Conservation (phyloP, 1,284 basidiomycete species). For the Sphagnurus paluster region DNA sequence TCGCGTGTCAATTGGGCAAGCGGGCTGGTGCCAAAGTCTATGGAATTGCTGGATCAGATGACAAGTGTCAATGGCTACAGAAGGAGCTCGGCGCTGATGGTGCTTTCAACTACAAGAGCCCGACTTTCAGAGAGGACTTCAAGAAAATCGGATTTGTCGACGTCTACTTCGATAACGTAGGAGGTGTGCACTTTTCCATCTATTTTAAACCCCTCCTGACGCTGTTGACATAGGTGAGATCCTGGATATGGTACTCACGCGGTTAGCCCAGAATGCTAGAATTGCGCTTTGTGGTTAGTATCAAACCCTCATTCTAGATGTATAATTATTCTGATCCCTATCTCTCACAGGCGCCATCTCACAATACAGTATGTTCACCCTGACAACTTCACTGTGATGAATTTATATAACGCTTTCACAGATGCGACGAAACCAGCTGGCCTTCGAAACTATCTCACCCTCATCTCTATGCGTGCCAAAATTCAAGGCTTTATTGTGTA, state of each 20-base stretch:
- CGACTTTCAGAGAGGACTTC: slow-evolving; percentile 68
- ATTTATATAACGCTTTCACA: slow-evolving; percentile 24
- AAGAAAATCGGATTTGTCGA: slow-evolving; percentile 69
- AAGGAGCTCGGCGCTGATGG: slow-evolving; percentile 80
- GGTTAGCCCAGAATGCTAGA: slow-evolving; percentile 76
- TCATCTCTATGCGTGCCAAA: slow-evolving; percentile 77
- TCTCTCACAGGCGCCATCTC: slow-evolving; percentile 70
- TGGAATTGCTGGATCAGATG: slow-evolving; percentile 71
- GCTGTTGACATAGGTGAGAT: slow-evolving; percentile 49
- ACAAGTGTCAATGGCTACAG: slow-evolving; percentile 85
- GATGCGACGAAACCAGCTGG: slow-evolving; percentile 58
- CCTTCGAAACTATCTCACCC: slow-evolving; percentile 56
- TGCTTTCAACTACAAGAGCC: slow-evolving; percentile 87
- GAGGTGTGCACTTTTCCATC: slow-evolving; percentile 43
- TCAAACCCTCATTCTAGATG: background rate
- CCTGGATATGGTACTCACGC: slow-evolving; percentile 71
- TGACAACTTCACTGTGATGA: background rate
- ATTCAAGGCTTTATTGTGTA: slow-evolving; percentile 86
- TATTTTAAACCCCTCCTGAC: background rate
- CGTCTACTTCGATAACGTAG: slow-evolving; percentile 88
- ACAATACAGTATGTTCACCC: slow-evolving; percentile 57
- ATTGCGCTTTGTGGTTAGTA: slow-evolving; percentile 59
- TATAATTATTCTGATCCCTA: slow-evolving; percentile 4
- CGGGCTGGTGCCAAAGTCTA: slow-evolving; percentile 77
- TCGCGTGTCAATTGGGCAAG: slow-evolving; percentile 79